phyloP scores from a whole-genome alignment of 139 green algal genomes.

The Spirogloea muscicola region DNA sequence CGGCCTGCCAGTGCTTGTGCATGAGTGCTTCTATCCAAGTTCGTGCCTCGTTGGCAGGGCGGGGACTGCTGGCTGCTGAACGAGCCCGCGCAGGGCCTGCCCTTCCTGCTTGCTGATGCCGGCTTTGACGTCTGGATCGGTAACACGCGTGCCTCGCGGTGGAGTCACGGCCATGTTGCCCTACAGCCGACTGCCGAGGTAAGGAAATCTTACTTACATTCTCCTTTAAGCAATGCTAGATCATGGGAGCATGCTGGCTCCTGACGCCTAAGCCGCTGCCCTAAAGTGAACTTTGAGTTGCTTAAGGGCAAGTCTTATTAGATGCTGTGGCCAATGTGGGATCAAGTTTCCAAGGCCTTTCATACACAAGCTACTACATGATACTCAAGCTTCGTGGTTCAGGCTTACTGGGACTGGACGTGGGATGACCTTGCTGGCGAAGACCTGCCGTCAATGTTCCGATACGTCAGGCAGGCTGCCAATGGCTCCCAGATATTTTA shows the following conservation, averaged over 20 bases:
- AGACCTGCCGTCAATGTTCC: constrained; percentile 33
- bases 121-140: constrained; percentile 44
- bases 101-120: constrained; percentile 34
- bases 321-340: no score
- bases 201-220: no score
- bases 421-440: constrained; percentile 41
- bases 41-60: no score
- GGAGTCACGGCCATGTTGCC: constrained; percentile 25
- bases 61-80: constrained; percentile 41
- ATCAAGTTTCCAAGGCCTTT: no score
- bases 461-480: constrained; percentile 5
- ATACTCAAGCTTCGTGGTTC: no score
- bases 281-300: no score
- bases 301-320: no score
- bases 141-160: constrained; percentile 16
- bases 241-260: no score
- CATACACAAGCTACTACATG: no score
- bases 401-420: constrained; percentile 44
- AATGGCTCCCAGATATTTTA: constrained; percentile 8
- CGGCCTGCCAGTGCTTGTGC: not conserved
- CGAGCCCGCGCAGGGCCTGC: constrained; percentile 25
- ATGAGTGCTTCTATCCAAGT: no score
- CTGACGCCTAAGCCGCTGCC: no score
- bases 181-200: not conserved
- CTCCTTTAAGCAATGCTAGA: no score